Conservation (phyloP, 2,329 filamentous ascomycete species). For the Aspergillus sp. region DNA sequence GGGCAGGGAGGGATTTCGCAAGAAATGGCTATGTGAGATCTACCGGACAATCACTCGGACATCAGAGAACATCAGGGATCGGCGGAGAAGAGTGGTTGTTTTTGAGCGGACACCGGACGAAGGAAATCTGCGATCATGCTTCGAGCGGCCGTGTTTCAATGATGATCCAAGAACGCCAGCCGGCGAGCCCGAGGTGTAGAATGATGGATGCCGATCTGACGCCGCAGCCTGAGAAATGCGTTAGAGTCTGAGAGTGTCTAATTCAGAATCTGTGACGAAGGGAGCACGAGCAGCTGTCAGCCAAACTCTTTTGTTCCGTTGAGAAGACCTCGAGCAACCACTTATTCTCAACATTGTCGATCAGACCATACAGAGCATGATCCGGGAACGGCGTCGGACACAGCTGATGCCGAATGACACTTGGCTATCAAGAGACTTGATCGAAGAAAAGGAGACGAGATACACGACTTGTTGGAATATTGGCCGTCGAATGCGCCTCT, state of each 20-base stretch:
- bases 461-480: background rate
- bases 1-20: background rate
- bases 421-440: background rate
- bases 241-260: background rate
- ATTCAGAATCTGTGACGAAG: background rate
- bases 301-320: background rate
- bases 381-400: background rate
- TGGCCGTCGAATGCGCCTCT: background rate
- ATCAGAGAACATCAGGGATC: background rate
- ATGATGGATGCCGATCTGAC: background rate
- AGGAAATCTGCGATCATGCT: background rate
- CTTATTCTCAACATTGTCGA: background rate
- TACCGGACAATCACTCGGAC: background rate
- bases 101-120: background rate
- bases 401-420: background rate
- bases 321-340: background rate
- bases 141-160: background rate
- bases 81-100: background rate
- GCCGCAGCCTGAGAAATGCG: background rate
- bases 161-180: background rate
- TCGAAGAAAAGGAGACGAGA: background rate
- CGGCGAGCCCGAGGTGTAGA: background rate
- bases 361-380: background rate
- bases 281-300: background rate
- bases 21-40: background rate